These are phyloP conservation scores for Stemphylium beticola DNA, from an alignment of 2,329 filamentous ascomycete species.

Conservation along the genomic window DNA sequence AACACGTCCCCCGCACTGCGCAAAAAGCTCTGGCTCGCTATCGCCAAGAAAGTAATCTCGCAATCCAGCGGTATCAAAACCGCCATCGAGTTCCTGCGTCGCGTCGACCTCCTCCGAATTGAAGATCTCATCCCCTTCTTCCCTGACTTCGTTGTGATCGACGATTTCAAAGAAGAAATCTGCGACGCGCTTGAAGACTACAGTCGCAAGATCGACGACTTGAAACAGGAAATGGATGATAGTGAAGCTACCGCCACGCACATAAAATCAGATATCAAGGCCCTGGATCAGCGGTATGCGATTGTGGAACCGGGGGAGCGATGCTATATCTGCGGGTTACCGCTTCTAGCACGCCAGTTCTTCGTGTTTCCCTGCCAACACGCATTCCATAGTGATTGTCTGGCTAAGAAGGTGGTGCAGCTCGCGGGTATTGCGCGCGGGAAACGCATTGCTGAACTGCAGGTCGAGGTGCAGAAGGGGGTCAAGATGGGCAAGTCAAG, in stretches of 20 bases:
- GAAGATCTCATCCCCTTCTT: slow-evolving; percentile 99
- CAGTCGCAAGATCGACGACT: slow-evolving; percentile 82
- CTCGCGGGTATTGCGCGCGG: slow-evolving; percentile 77
- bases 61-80: slow-evolving; percentile 81
- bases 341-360: slow-evolving; percentile 87
- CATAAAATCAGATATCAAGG: slow-evolving; percentile 87
- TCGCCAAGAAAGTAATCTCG: slow-evolving; percentile 91
- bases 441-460: slow-evolving; percentile 82
- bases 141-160: slow-evolving; percentile 97
- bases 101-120: slow-evolving; percentile 89
- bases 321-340: slow-evolving; percentile 86
- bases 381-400: slow-evolving; percentile 93
- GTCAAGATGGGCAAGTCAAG: slow-evolving; percentile 72
- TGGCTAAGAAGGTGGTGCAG: slow-evolving; percentile 84
- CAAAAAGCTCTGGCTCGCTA: slow-evolving; percentile 94
- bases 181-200: slow-evolving; percentile 94
- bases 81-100: slow-evolving; percentile 90
- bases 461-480: slow-evolving; percentile 80
- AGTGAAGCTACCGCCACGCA: slow-evolving; percentile 85
- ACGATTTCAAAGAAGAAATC: slow-evolving; percentile 99
- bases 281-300: slow-evolving; percentile 86
- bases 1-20: slow-evolving; percentile 78
- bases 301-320: slow-evolving; percentile 96
- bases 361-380: slow-evolving; percentile 99
- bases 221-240: slow-evolving; percentile 96